Evolutionary conservation across 495 filamentous ascomycete genomes (phyloP).

Genomic region (Aspergillus kassunensis): DNA sequence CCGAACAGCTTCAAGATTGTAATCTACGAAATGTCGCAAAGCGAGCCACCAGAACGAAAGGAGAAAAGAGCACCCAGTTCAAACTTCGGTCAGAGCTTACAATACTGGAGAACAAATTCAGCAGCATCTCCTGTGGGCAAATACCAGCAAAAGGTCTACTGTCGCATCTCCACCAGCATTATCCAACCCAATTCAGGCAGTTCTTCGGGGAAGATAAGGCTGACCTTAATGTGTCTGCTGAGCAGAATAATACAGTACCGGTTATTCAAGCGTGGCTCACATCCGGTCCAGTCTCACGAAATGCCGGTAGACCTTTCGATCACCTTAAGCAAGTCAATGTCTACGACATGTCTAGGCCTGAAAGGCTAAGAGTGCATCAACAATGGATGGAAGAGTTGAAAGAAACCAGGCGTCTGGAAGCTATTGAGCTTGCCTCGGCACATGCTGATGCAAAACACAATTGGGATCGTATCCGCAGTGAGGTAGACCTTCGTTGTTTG

Average conservation of each 20-base stretch:
- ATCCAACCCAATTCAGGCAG: slow-evolving; percentile 20
- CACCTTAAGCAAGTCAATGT: background rate
- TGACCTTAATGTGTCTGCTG: slow-evolving; percentile 17
- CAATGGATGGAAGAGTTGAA: background rate
- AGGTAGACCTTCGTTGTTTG: slow-evolving; percentile 11
- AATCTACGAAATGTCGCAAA: slow-evolving; percentile 43
- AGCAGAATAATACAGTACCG: background rate
- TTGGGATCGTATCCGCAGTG: background rate
- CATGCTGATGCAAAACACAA: background rate
- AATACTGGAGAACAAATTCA: slow-evolving; percentile 9
- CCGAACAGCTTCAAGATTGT: slow-evolving; percentile 34
- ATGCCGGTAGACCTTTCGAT: background rate
- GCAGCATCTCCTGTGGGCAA: background rate
- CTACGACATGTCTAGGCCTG: background rate
- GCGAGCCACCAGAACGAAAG: slow-evolving; percentile 28
- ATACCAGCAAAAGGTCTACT: slow-evolving; percentile 9
- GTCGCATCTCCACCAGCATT: slow-evolving; percentile 12
- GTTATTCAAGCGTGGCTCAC: background rate
- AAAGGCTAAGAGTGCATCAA: background rate
- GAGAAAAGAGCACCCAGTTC: slow-evolving; percentile 31
- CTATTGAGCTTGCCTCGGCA: background rate
- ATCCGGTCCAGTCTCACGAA: background rate
- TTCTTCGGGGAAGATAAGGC: slow-evolving; percentile 26
- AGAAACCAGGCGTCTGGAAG: background rate
- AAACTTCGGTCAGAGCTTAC: slow-evolving; percentile 12